A percentile compares a stretch with the other conserved stretches of the same genome.
Evolutionary conservation across 1,284 basidiomycete species (phyloP).

Genomic region (Microbotryum silenes-acaulis): DNA sequence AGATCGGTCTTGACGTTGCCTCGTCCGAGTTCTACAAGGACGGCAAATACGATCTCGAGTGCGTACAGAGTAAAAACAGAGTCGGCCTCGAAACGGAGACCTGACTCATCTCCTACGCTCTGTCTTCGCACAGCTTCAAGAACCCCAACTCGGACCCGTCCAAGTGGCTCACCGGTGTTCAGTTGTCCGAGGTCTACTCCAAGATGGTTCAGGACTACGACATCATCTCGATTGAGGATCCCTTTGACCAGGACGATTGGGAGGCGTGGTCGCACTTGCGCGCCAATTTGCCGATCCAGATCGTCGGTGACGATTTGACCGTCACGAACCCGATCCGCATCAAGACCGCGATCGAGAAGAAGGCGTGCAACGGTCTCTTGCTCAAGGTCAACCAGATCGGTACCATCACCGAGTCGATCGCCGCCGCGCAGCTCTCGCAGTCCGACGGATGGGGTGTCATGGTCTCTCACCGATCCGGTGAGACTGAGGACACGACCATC

Average conservation of each 20-base stretch:
- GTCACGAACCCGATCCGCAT: conserved; percentile 98
- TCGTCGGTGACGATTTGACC: conserved; percentile 96
- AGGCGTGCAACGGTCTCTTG: conserved; percentile 97
- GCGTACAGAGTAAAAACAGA: conserved; percentile 44
- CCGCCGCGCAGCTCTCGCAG: conserved; percentile 94
- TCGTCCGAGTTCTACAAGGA: conserved; percentile 99
- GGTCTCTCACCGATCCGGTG: conserved; percentile 98
- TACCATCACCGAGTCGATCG: conserved; percentile 97
- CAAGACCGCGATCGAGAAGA: conserved; percentile 99
- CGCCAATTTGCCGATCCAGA: conserved; percentile 61
- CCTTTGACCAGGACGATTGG: conserved; percentile 89
- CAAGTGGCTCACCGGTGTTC: conserved; percentile 84
- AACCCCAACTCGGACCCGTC: conserved; percentile 97
- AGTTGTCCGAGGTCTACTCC: conserved; percentile 92
- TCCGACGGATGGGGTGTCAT: conserved; percentile 98
- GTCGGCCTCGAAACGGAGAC: conserved; percentile 12
- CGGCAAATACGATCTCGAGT: conserved; percentile 98
- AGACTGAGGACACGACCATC: conserved; percentile 70
- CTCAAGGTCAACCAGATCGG: conserved; percentile 99
- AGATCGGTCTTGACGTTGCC: conserved; percentile 97
- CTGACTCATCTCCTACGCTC: conserved; percentile 17
- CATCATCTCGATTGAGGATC: conserved; percentile 96
- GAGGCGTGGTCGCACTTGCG: conserved; percentile 95
- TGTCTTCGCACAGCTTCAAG: conserved; percentile 49
- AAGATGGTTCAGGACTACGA: conserved; percentile 83